Base-by-base conservation (phyloP, 176 grass and related monocot genomes). In the Tillandsia fasciculata region DNA sequence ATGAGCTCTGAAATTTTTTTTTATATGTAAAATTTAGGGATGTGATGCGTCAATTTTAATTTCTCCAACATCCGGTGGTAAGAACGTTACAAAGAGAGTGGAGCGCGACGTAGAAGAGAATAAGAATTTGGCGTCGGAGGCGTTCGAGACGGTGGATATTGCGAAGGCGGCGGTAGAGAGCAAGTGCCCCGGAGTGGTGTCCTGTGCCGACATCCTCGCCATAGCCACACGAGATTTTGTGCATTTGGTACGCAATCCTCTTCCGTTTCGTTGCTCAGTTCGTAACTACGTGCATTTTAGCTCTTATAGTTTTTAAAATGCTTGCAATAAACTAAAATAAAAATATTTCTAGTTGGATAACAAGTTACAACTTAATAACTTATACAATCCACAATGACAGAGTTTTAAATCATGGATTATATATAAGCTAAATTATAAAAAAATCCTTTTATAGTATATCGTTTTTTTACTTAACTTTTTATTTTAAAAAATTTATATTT, bases 101-200 rank as follows among this genome's bases (percentile, higher is more conserved):
- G 94, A 99, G 82, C 73, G 89, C 74, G 94, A 99, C 76, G 28
- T 84, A 82, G 89, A 87, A 65, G 89, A 99, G 51, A 99, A 99
- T 77, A 79, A 26, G 84, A 93, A 77, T 77, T 70, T 99, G 66
- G 65, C 82, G 76, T 70, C 74, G n/a, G 90, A 88, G 74, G 89
- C 77, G 65, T 99, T 99, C 74, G 84, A 99, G 64, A 86, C 82
- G 51, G 75, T 99, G 53, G 82, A 90, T 70, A 79, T 92, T 59
- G 94, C 79, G 33, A 99, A 99, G 79, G 84, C 87, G 26, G 81
- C 83, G 65, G 86, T 99, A 9, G 94, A 99, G 80, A 82, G 53
- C 65, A 77, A 77, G 69, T 99, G 94, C 77, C 89, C 89, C 10
- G 87, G 94, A 52, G 69, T 90, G 50, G 94, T 99, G 72, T 85